phyloP scores from a whole-genome alignment of 768 basidiomycete genomes.

The Crucibulum laeve region DNA sequence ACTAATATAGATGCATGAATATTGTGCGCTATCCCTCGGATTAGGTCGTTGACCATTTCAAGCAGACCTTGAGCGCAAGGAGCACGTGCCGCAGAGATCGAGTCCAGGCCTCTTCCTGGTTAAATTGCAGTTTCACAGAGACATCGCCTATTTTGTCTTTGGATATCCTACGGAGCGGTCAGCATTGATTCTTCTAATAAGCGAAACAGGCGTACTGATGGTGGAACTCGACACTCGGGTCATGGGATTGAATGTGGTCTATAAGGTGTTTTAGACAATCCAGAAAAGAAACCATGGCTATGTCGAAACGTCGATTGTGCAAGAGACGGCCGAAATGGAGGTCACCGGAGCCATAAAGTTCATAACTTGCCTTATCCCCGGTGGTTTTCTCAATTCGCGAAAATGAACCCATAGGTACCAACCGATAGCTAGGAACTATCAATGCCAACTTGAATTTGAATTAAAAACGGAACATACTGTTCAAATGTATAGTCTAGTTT shows the following conservation, averaged over 20 bases:
- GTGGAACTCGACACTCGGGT: conserved; percentile 71
- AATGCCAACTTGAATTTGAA: not conserved
- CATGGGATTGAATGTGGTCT: conserved; percentile 78
- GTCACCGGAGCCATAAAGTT: conserved; percentile 94
- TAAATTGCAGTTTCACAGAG: conserved; percentile 91
- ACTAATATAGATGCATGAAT: not conserved
- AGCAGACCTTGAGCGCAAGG: conserved; percentile 80
- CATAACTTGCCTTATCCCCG: conserved; percentile 82
- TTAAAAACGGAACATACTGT: conserved; percentile 45
- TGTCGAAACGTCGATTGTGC: conserved; percentile 94
- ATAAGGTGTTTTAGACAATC: conserved; percentile 92
- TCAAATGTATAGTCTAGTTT: conserved; percentile 90
- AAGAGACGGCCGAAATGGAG: conserved; percentile 82
- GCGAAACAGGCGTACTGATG: conserved; percentile 66
- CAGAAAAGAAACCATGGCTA: conserved; percentile 93
- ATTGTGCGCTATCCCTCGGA: conserved; percentile 43
- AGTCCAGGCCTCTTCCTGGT: conserved; percentile 95
- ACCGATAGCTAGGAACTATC: conserved; percentile 59
- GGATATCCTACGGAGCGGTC: conserved; percentile 52
- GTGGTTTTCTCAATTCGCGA: conserved; percentile 83
- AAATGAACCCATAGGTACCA: conserved; percentile 93
- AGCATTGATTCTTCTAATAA: conserved; percentile 6
- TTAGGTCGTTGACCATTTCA: conserved; percentile 84
- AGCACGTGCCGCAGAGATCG: conserved; percentile 88
- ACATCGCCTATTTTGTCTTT: conserved; percentile 97